Base-by-base conservation (phyloP, 2,329 filamentous ascomycete species). In the Exserohilum turcica region DNA sequence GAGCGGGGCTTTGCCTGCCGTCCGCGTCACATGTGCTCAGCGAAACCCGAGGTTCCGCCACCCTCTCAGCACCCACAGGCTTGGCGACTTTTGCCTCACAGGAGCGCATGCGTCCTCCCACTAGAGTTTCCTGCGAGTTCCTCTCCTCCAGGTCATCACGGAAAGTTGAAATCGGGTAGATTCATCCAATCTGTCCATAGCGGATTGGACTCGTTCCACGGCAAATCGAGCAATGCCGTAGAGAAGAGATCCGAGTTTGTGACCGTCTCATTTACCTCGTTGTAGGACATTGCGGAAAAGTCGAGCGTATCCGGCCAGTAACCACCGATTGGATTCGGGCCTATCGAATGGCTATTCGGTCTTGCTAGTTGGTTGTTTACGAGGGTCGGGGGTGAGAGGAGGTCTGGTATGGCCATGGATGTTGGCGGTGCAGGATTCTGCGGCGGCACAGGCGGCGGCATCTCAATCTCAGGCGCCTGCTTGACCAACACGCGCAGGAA, bases 241-340 rank as follows among this genome's bases (percentile, higher is more conserved):
- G 84, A 82, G 56, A 88, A 83, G 21, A 84, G 82, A 3, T 82
- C 84, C 0, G 85, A 83, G 56, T 84, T 82, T 63, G 86, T 87
- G 24, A 89, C 79, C 4, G 86, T 84, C 58, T 88, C 84, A 5
- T 84, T 80, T 40, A 89, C 86, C 65, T 89, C 85, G 52, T 87
- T 81, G 52, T 87, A 85, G 0, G 86, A 88, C 86, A 89, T 89
- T 28, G 84, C 78, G 2, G 85, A 88, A 67, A 88, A 87, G 19
- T 85, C 84, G 18, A 88, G 63, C 31, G 65, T 63, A 16, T 70
- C 65, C 5, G 52, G 43, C 68, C 64, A 68, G 12, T 60, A 54
- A 15, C 50, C 49, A 4, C 52, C 54, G n/a, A 65, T 39, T 10
- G 60, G 43, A 40, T 70, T 62, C 18, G 52, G 52, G 2, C 47